Conservation (phyloP, 2,329 filamentous ascomycete species). For the Graphilbum sp. region DNA sequence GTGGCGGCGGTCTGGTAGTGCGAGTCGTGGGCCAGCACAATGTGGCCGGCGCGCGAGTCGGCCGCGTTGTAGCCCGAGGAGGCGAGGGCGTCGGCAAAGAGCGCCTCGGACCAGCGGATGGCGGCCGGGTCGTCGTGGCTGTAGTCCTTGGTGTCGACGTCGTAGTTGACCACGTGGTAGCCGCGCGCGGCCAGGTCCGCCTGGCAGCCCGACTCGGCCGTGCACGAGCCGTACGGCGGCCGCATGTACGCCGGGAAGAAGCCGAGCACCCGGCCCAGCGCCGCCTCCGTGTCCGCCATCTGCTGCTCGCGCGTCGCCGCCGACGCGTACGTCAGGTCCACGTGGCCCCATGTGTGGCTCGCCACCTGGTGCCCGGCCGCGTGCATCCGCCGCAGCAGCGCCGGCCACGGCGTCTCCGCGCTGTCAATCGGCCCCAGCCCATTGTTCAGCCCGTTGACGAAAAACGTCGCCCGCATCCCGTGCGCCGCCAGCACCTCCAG, state of each 20-base stretch:
- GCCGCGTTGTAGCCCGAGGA: slow-evolving; percentile 9
- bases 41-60: slow-evolving; percentile 16
- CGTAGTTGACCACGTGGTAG: slow-evolving; percentile 20
- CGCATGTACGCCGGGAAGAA: slow-evolving; percentile 30
- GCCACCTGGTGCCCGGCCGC: slow-evolving; percentile 28
- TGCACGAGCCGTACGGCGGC: slow-evolving; percentile 20
- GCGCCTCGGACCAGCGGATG: slow-evolving; percentile 18
- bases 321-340: slow-evolving; percentile 19
- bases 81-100: slow-evolving; percentile 13
- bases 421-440: slow-evolving; percentile 38
- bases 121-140: slow-evolving; percentile 13
- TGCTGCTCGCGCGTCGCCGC: slow-evolving; percentile 18
- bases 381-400: slow-evolving; percentile 27
- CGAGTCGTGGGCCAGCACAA: slow-evolving; percentile 36
- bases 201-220: slow-evolving; percentile 16
- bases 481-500: slow-evolving; percentile 41
- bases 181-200: slow-evolving; percentile 15
- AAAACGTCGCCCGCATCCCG: slow-evolving; percentile 50
- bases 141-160: slow-evolving; percentile 20
- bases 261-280: slow-evolving; percentile 24
- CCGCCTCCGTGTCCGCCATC: slow-evolving; percentile 28
- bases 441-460: slow-evolving; percentile 41
- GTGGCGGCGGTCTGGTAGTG: slow-evolving; percentile 27
- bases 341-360: slow-evolving; percentile 30
- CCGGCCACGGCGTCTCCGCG: slow-evolving; percentile 23